Evolutionary conservation across 2,329 filamentous ascomycete species (phyloP), one percentile per base, ranked within the genome.

Genomic region (Cladosporium sp.): DNA sequence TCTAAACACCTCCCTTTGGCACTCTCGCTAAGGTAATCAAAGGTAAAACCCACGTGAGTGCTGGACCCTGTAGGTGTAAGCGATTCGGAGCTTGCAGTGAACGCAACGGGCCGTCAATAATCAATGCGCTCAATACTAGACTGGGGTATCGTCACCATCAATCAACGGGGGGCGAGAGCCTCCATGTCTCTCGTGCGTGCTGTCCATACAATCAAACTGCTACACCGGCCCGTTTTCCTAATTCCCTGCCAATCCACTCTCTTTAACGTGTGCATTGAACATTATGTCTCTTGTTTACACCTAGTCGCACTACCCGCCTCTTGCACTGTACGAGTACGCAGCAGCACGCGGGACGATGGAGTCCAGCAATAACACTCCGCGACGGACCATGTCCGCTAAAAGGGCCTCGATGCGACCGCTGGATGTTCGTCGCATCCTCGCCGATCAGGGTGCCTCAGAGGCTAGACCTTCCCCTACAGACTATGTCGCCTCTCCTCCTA

Each of bases 381-480:
- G 62, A 53, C 53, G 62, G 53, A 59, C 62, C 39, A 49, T 64
- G 54, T 64, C 62, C 26, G 39, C 53, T 16, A 64, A 57, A 59
- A 21, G 49, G 36, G 60, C 60, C 18, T 56, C 60, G 30, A 48
- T 51, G 39, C 62, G 62, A 16, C 67, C 64, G 6, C 53, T 69
- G 21, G 68, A 69, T 28, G 66, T 70, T 28, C 48, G 46, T 10
- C 53, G 57, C 21, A 67, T 66, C n/a, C 57, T 65, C 18, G 64
- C 53, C 26, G 36, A 54, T 16, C 54, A 61, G 32, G 65, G 48
- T 10, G 54, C 60, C 25, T 66, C 64, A 32, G 64, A 63, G 39
- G 54, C 62, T 30, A 64, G 30, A 66, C 63, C 63, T 21, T 63
- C 63, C 21, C 67, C 68, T 32, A 65, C 63, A 18, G 68, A 70